phyloP scores from a whole-genome alignment of 1,139 yeast genomes.

The Suhomyces panamericanus region DNA sequence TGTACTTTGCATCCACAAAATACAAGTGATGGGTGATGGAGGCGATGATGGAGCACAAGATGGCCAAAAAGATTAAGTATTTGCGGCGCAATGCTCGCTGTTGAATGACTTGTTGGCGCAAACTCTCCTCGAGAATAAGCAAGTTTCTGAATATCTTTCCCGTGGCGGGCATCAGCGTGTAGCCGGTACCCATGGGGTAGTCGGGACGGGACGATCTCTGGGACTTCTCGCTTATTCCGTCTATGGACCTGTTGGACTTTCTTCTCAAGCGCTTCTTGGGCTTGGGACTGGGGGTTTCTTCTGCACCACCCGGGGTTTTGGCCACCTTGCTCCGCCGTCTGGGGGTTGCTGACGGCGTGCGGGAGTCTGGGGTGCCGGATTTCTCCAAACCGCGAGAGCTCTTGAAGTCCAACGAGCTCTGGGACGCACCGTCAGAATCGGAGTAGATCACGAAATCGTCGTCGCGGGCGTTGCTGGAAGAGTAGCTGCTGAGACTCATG shows the following conservation, averaged over 20 bases:
- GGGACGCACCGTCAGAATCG: conserved; percentile 43
- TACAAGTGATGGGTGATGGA: conserved; percentile 45
- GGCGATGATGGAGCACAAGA: conserved; percentile 46
- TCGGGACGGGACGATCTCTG: conserved; percentile 20
- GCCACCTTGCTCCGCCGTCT: conserved; percentile 10
- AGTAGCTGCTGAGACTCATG: conserved; percentile 27
- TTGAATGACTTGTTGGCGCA: conserved; percentile 76
- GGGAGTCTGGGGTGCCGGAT: background rate
- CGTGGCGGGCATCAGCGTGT: conserved; percentile 53
- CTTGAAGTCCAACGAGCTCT: conserved; percentile 26
- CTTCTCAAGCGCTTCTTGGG: conserved; percentile 31
- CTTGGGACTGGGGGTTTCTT: conserved; percentile 22
- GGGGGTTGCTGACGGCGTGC: conserved; percentile 9
- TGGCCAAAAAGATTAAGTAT: conserved; percentile 68
- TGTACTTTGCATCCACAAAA: conserved; percentile 24
- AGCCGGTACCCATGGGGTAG: conserved; percentile 35
- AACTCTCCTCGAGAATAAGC: conserved; percentile 78
- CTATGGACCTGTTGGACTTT: conserved; percentile 32
- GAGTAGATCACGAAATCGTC: conserved; percentile 41
- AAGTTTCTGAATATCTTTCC: conserved; percentile 79
- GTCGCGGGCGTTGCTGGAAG: conserved; percentile 18
- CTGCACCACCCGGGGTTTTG: conserved; percentile 1
- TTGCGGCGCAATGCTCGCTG: conserved; percentile 70
- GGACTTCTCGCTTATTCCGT: conserved; percentile 25
- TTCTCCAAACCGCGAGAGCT: background rate